A percentile compares a stretch with the other conserved stretches of the same genome.
Conservation (phyloP, 345 rosid species). For the Hypericum androsaemum region DNA sequence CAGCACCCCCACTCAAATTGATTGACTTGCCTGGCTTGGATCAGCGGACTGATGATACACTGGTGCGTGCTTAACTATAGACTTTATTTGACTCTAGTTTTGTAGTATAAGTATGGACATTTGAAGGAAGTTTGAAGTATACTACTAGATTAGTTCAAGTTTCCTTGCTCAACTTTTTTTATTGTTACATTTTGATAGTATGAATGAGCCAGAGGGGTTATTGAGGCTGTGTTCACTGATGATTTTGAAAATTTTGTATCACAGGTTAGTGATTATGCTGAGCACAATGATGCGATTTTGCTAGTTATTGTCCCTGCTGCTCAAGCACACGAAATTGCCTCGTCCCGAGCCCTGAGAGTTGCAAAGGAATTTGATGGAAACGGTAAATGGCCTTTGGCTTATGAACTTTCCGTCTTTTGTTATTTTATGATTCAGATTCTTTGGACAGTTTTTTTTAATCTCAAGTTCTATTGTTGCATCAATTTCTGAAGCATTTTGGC, state of each 20-base stretch:
- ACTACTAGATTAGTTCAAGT: not conserved
- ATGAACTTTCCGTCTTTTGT: slow-evolving; percentile 2
- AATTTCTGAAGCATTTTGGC: not conserved
- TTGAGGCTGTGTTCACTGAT: slow-evolving; percentile 2
- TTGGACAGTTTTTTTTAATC: not conserved
- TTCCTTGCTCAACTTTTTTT: not conserved
- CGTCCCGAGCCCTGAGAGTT: slow-evolving; percentile 77
- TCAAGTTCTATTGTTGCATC: too few relatives aligned
- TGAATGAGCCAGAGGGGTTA: too few relatives aligned
- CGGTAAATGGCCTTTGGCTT: slow-evolving; percentile 33
- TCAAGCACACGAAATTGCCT: slow-evolving; percentile 84
- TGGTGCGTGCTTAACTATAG: slow-evolving; percentile 42
- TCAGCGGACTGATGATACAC: slow-evolving; percentile 80
- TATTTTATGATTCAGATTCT: not conserved
- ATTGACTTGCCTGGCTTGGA: slow-evolving; percentile 96
- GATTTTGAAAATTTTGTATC: slow-evolving; percentile 9
- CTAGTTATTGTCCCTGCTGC: slow-evolving; percentile 81
- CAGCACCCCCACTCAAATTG: slow-evolving; percentile 95
- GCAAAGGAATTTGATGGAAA: slow-evolving; percentile 93
- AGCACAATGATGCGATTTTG: slow-evolving; percentile 87
- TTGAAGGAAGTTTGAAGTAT: too few relatives aligned
- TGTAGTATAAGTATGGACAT: too few relatives aligned
- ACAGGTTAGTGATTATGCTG: slow-evolving; percentile 67
- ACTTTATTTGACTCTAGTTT: slow-evolving; percentile 1
- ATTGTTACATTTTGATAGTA: not conserved